Percentiles rank a stretch among this genome's conserved stretches.
These are phyloP conservation scores for Ganoderma boninense DNA, from an alignment of 1,284 basidiomycete species.

Conservation along the genomic window DNA sequence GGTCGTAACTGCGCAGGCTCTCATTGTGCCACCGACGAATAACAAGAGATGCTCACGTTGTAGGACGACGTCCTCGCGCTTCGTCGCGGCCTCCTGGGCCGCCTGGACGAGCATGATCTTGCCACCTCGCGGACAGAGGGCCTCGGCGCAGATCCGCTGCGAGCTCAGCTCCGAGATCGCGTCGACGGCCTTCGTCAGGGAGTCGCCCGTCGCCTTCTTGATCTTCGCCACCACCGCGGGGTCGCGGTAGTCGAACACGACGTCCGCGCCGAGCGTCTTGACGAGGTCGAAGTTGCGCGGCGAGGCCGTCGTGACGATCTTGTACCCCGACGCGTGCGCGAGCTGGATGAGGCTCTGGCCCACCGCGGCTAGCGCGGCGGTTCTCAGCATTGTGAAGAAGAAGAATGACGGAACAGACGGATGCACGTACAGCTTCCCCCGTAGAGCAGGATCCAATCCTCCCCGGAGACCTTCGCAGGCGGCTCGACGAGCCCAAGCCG, in stretches of 20 bases:
- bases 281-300: constrained; percentile 49
- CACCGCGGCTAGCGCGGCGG: constrained; percentile 38
- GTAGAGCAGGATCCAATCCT: constrained; percentile 40
- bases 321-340: constrained; percentile 50
- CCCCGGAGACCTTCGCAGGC: constrained; percentile 26
- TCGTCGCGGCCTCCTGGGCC: constrained; percentile 22
- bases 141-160: constrained; percentile 32
- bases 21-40: too few relatives aligned
- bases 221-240: constrained; percentile 34
- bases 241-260: constrained; percentile 44
- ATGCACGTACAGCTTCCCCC: constrained; percentile 40
- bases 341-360: constrained; percentile 55
- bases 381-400: too few relatives aligned
- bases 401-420: not conserved
- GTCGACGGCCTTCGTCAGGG: constrained; percentile 33
- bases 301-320: constrained; percentile 50
- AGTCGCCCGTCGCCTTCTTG: constrained; percentile 36
- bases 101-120: constrained; percentile 30
- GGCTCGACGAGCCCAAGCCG: constrained; percentile 37
- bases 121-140: constrained; percentile 31
- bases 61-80: constrained; percentile 31
- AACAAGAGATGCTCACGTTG: constrained; percentile 19
- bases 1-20: too few relatives aligned
- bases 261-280: constrained; percentile 51
- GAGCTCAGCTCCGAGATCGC: constrained; percentile 29